Evolutionary conservation across 306 rosid genomes (phyloP).

Genomic region (Cicer cuneatum): DNA sequence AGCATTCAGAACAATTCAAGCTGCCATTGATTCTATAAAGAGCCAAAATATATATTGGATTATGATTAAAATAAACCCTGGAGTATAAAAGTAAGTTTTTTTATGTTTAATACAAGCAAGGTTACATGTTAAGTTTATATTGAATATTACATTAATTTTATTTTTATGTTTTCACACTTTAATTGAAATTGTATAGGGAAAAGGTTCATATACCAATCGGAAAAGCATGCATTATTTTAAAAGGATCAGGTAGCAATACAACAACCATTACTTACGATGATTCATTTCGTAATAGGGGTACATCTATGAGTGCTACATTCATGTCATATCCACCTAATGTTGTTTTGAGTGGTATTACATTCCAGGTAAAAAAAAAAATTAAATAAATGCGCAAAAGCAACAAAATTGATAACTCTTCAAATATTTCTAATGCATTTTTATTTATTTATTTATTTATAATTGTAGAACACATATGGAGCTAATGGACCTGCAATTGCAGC

Average conservation of each 20-base stretch:
- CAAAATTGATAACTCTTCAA: background rate
- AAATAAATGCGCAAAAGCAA: background rate
- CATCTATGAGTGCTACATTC: background rate
- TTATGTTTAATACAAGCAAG: background rate
- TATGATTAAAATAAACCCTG: conserved; percentile 41
- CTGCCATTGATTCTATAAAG: conserved; percentile 55
- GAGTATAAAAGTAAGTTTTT: conserved; percentile 43
- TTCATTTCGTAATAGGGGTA: background rate
- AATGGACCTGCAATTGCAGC: background rate
- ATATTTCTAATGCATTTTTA: background rate
- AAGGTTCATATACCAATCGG: background rate
- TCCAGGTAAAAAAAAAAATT: background rate
- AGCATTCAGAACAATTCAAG: conserved; percentile 48
- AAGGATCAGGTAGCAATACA: background rate
- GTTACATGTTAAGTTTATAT: background rate
- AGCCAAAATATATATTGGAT: conserved; percentile 38
- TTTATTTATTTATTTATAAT: background rate
- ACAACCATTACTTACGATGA: background rate
- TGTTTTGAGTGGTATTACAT: background rate
- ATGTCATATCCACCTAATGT: background rate
- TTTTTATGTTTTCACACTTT: background rate
- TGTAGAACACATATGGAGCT: background rate
- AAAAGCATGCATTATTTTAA: conserved; percentile 8
- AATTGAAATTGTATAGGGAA: background rate
- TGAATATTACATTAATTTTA: background rate